These are phyloP conservation scores for Phytophthora sansomeana DNA, from an alignment of 352 stramenopile species.

Conservation along the genomic window DNA sequence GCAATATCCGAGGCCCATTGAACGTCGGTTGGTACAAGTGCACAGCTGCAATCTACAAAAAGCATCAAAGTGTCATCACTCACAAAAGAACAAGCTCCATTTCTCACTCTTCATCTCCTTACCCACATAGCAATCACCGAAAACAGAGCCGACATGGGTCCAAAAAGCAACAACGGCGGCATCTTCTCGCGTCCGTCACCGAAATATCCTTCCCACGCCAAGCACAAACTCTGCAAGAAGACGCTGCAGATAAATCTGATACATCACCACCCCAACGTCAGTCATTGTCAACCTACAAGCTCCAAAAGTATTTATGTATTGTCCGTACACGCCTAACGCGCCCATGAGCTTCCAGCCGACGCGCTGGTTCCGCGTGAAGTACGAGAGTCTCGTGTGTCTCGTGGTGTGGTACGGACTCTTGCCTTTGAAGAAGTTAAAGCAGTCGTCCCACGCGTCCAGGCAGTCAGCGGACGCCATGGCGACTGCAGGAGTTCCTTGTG, in stretches of 20 bases:
- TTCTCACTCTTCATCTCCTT: constrained; percentile 12
- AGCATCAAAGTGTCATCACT: neutral
- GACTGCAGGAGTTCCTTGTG: neutral
- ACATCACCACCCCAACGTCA: constrained; percentile 7
- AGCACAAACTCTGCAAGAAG: constrained; percentile 54
- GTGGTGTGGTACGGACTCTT: constrained; percentile 68
- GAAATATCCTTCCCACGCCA: constrained; percentile 59
- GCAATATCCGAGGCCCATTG: constrained; percentile 62
- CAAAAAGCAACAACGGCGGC: constrained; percentile 57
- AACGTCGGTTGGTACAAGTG: constrained; percentile 68
- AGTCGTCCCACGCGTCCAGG: constrained; percentile 60
- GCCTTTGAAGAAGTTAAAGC: constrained; percentile 75
- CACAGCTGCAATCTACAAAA: constrained; percentile 50
- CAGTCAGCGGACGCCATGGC: constrained; percentile 36
- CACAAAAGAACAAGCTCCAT: neutral
- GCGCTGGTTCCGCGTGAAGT: constrained; percentile 59
- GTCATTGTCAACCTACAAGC: neutral
- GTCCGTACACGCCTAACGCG: constrained; percentile 57
- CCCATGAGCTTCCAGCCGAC: constrained; percentile 72
- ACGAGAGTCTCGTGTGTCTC: constrained; percentile 48
- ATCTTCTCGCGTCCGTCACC: constrained; percentile 58
- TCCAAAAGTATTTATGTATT: neutral
- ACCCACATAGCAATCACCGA: constrained; percentile 67
- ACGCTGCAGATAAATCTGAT: constrained; percentile 61
- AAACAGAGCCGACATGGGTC: constrained; percentile 52